Conservation (phyloP, 192 early-diverging fungal species). For the Spizellomyces punctatus region DNA sequence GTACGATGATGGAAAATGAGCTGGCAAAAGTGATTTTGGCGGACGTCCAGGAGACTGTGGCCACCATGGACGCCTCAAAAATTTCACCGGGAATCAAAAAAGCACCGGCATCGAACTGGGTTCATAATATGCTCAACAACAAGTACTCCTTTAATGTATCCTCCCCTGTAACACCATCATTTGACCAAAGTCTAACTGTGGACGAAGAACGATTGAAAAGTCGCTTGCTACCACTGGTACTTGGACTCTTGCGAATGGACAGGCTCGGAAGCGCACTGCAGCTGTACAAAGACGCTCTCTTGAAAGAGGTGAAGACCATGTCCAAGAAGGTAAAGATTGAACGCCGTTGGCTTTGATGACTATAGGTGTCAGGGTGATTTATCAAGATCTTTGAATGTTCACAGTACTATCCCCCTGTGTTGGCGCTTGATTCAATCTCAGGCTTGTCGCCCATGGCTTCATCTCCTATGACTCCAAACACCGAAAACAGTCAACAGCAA, state of each 20-base stretch:
- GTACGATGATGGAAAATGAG: conserved; percentile 75
- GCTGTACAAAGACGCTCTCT: conserved; percentile 73
- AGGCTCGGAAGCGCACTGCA: conserved; percentile 69
- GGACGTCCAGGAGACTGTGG: conserved; percentile 62
- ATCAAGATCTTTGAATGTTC: conserved; percentile 6
- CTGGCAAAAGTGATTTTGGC: conserved; percentile 63
- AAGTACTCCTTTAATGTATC: conserved; percentile 24
- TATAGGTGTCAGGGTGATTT: background rate
- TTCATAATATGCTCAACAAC: conserved; percentile 40
- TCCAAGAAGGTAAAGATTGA: conserved; percentile 70
- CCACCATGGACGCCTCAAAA: conserved; percentile 45
- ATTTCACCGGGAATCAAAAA: conserved; percentile 27
- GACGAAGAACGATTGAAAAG: conserved; percentile 46
- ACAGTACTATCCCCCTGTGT: conserved; percentile 30
- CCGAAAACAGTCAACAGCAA: conserved; percentile 41
- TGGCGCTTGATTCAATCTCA: background rate
- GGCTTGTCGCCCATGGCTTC: conserved; percentile 21
- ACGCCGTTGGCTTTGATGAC: background rate
- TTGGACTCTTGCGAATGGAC: conserved; percentile 78
- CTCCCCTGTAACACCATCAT: conserved; percentile 18
- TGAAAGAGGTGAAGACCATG: conserved; percentile 75
- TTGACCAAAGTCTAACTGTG: conserved; percentile 14
- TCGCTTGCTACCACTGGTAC: conserved; percentile 71
- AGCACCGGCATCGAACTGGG: conserved; percentile 34
- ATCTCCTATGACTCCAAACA: conserved; percentile 6